phyloP scores from a whole-genome alignment of 139 green algal genomes.

The Eudorina sp. region DNA sequence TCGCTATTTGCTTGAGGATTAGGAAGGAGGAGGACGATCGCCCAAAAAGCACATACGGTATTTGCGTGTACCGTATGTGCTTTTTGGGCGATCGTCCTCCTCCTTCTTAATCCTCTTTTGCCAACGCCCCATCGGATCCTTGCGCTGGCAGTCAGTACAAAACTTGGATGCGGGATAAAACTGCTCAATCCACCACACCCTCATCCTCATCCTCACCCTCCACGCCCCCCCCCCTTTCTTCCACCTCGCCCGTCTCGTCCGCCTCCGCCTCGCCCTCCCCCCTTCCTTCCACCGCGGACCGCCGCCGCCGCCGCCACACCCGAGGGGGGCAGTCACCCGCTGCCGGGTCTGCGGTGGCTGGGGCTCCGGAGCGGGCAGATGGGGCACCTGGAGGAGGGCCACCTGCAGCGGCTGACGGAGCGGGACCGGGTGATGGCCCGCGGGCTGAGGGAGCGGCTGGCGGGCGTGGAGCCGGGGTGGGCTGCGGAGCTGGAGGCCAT shows the following conservation, averaged over 20 bases:
- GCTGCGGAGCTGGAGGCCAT: slow-evolving; percentile 79
- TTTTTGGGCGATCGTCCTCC: too few relatives aligned
- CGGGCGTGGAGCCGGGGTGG: slow-evolving; percentile 58
- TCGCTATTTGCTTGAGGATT: too few relatives aligned
- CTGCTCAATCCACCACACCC: too few relatives aligned
- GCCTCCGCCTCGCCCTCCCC: too few relatives aligned
- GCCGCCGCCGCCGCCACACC: not conserved
- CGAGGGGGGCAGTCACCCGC: slow-evolving; percentile 62
- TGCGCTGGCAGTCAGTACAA: too few relatives aligned
- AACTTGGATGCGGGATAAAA: too few relatives aligned
- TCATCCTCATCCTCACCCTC: too few relatives aligned
- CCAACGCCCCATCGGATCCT: too few relatives aligned
- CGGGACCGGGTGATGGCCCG: slow-evolving; percentile 79
- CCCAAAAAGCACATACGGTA: not conserved
- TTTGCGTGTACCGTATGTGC: not conserved
- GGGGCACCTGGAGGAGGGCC: slow-evolving; percentile 49
- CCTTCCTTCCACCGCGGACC: not conserved
- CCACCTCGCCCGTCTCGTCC: too few relatives aligned
- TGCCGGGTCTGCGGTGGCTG: slow-evolving; percentile 83
- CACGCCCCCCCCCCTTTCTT: too few relatives aligned
- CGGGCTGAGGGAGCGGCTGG: slow-evolving; percentile 80
- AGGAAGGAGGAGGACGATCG: too few relatives aligned
- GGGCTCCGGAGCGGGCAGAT: slow-evolving; percentile 76
- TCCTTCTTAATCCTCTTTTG: too few relatives aligned
- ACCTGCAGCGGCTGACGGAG: slow-evolving; percentile 51